Conservation (phyloP, 306 rosid species). For the Neltuma alba region DNA sequence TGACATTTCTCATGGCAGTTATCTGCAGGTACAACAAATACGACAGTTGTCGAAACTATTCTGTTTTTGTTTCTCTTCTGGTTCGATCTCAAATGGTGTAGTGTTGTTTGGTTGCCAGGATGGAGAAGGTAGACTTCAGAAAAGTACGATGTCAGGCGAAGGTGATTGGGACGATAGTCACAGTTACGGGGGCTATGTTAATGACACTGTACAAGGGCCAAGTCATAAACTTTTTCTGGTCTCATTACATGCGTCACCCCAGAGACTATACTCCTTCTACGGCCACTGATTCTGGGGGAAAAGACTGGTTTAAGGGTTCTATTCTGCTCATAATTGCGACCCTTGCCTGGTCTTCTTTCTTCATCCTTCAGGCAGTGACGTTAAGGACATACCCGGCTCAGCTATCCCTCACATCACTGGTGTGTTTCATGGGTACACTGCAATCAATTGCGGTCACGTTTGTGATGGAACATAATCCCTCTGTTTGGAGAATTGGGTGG, state of each 20-base stretch:
- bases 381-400: constrained; percentile 74
- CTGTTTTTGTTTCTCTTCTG: neutral
- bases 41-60: neutral
- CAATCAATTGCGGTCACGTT: constrained; percentile 79
- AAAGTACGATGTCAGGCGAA: constrained; percentile 70
- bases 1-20: constrained; percentile 90
- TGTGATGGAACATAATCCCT: constrained; percentile 63
- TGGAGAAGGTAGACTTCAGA: constrained; percentile 74
- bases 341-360: constrained; percentile 89
- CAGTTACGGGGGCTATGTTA: constrained; percentile 90
- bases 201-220: constrained; percentile 95
- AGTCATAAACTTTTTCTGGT: constrained; percentile 60
- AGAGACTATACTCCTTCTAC: constrained; percentile 35
- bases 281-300: constrained; percentile 41
- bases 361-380: constrained; percentile 87
- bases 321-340: constrained; percentile 79
- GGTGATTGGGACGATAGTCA: constrained; percentile 74
- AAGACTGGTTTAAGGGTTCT: constrained; percentile 84
- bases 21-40: constrained; percentile 62
- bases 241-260: constrained; percentile 50
- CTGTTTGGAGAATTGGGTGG: constrained; percentile 92
- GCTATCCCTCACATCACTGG: constrained; percentile 84
- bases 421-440: constrained; percentile 77
- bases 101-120: constrained; percentile 44
- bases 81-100: constrained; percentile 28